phyloP scores from a whole-genome alignment of 192 early-diverging fungal genomes.

The Nowakowskiella sp. region DNA sequence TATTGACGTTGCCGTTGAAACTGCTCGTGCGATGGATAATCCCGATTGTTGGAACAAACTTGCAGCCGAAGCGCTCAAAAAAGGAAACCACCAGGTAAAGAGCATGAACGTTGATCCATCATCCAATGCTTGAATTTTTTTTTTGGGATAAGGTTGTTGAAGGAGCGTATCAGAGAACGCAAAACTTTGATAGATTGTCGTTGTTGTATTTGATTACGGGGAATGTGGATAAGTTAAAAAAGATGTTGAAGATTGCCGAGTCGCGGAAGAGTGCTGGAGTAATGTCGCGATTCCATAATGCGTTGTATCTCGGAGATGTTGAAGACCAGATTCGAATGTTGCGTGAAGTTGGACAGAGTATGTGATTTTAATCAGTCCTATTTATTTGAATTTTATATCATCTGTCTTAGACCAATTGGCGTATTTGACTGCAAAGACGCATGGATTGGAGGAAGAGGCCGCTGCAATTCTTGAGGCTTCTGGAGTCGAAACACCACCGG shows the following conservation, averaged over 20 bases:
- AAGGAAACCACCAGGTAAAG: slow-evolving; percentile 78
- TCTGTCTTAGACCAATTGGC: slow-evolving; percentile 65
- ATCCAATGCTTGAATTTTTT: background rate
- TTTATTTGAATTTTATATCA: background rate
- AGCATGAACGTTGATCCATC: background rate
- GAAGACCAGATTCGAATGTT: slow-evolving; percentile 82
- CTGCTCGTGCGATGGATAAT: slow-evolving; percentile 82
- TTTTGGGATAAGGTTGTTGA: slow-evolving; percentile 63
- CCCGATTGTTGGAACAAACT: slow-evolving; percentile 88
- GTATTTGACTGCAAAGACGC: slow-evolving; percentile 83
- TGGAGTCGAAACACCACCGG: slow-evolving; percentile 49
- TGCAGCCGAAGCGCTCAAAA: slow-evolving; percentile 77
- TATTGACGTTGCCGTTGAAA: slow-evolving; percentile 90
- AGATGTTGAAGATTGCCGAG: slow-evolving; percentile 93
- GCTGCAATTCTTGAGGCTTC: slow-evolving; percentile 68
- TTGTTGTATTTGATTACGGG: slow-evolving; percentile 94
- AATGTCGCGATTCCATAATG: slow-evolving; percentile 92
- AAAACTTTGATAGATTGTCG: slow-evolving; percentile 88
- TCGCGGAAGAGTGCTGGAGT: slow-evolving; percentile 67
- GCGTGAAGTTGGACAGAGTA: slow-evolving; percentile 79
- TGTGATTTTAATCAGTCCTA: slow-evolving; percentile 6
- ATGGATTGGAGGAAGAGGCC: slow-evolving; percentile 82
- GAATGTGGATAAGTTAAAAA: slow-evolving; percentile 80
- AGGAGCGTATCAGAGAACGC: slow-evolving; percentile 80
- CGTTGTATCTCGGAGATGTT: slow-evolving; percentile 83